Percentiles rank a stretch among this genome's conserved stretches.
Conservation (phyloP, 169 alveolate genomes). For the Eimeria sp. region DNA sequence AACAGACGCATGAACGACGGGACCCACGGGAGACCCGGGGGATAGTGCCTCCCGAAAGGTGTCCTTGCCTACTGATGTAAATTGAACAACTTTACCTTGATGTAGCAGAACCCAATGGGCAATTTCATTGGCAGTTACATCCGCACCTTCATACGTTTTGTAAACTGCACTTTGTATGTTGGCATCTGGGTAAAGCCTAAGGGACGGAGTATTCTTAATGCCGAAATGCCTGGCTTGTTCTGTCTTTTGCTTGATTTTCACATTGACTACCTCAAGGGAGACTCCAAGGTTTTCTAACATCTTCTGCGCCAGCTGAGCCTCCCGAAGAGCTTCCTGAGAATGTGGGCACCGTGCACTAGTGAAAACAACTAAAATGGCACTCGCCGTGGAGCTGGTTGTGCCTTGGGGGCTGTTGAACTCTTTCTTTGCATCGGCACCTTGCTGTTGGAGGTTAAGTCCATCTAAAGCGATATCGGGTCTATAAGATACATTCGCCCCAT, state of each 20-base stretch:
- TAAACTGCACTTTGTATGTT: neutral
- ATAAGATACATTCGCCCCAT: neutral
- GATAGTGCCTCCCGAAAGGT: neutral
- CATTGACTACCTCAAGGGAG: neutral
- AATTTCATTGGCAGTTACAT: constrained; percentile 7
- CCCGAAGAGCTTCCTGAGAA: constrained; percentile 57
- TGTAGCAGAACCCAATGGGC: constrained; percentile 27
- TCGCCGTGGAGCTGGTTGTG: neutral
- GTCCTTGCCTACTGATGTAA: neutral
- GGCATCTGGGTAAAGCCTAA: neutral
- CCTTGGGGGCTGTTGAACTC: neutral
- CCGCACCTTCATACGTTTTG: neutral
- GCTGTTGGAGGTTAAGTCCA: neutral
- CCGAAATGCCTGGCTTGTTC: neutral
- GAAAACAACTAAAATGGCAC: constrained; percentile 12
- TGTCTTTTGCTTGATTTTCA: neutral
- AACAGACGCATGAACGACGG: constrained; percentile 33
- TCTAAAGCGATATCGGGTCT: neutral
- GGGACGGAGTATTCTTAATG: neutral
- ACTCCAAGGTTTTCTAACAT: constrained; percentile 9
- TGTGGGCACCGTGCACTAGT: neutral
- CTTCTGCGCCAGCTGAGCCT: constrained; percentile 17
- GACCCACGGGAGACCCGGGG: constrained; percentile 25
- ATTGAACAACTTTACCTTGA: neutral
- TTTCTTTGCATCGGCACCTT: neutral